A percentile compares a stretch with the other conserved stretches of the same genome.
Evolutionary conservation across 306 rosid species (phyloP).

Genomic region (Hippophae tibetana): DNA sequence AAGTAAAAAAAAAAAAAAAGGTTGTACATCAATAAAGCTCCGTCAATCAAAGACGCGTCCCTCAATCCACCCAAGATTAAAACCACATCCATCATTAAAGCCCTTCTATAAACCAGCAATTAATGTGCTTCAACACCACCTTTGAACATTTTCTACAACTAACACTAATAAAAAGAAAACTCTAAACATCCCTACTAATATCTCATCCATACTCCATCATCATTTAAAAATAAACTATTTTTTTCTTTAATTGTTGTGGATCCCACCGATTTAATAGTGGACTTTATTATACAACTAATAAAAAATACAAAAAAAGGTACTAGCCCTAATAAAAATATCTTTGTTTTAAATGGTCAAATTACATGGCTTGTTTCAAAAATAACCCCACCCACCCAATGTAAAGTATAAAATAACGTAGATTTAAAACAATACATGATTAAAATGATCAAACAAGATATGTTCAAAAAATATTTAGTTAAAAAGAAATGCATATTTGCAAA

Average conservation of each 20-base stretch:
- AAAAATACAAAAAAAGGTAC: too few species aligned
- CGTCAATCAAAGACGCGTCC: not conserved
- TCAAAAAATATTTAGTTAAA: too few species aligned
- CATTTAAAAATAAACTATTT: not conserved
- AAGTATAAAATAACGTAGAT: too few species aligned
- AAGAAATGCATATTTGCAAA: too few species aligned
- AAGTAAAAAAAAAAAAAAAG: not conserved
- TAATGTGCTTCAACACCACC: not conserved
- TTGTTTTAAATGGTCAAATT: too few species aligned
- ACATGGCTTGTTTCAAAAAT: too few species aligned
- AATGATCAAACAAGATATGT: too few species aligned
- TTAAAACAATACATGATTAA: too few species aligned
- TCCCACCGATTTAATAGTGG: too few species aligned
- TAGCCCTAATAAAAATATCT: not conserved
- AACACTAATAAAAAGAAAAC: not conserved
- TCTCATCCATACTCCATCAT: not conserved
- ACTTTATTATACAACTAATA: too few species aligned
- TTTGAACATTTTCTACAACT: not conserved
- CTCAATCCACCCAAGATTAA: conserved; percentile 2
- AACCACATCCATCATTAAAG: conserved; percentile 2
- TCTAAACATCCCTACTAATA: not conserved
- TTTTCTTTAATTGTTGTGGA: too few species aligned
- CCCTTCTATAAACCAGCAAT: conserved; percentile 9
- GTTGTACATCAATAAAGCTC: not conserved
- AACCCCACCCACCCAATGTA: too few species aligned